Percentiles rank a stretch among this genome's conserved stretches.
phyloP scores from a whole-genome alignment of 148 eudicot genomes.

The Limonium bicolor region DNA sequence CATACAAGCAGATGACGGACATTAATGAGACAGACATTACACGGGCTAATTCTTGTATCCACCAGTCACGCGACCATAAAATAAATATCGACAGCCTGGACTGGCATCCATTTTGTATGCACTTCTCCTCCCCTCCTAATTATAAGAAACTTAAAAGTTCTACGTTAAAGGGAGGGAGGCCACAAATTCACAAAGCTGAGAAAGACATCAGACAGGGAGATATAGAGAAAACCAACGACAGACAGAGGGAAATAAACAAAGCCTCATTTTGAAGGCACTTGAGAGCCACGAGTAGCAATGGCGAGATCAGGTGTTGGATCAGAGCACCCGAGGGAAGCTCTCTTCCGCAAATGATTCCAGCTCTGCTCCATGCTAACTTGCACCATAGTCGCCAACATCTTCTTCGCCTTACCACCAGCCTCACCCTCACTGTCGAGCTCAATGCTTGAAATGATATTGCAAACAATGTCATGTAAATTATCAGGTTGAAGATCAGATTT shows the following conservation, averaged over 20 bases:
- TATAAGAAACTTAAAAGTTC: background rate
- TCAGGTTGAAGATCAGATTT: constrained; percentile 61
- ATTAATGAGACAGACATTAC: too few relatives aligned
- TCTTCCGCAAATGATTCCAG: constrained; percentile 65
- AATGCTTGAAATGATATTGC: constrained; percentile 57
- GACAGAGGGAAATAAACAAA: too few relatives aligned
- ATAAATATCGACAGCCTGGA: constrained; percentile 80
- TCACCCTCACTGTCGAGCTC: constrained; percentile 82
- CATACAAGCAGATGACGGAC: too few relatives aligned
- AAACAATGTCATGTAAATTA: constrained; percentile 76
- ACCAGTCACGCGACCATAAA: too few relatives aligned
- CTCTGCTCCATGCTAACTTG: constrained; percentile 99
- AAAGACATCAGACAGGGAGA: background rate
- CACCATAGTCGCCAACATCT: constrained; percentile 92
- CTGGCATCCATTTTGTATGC: constrained; percentile 30
- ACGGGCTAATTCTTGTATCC: too few relatives aligned
- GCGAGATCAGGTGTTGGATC: constrained; percentile 36
- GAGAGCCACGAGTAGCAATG: constrained; percentile 35
- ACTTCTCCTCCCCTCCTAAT: background rate
- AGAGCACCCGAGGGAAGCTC: constrained; percentile 87
- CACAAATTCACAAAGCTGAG: too few relatives aligned
- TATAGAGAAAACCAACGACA: background rate
- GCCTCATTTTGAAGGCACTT: constrained; percentile 52
- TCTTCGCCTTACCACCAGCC: constrained; percentile 74
- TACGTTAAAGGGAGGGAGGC: too few relatives aligned